These are phyloP conservation scores for Xerocomus brunneocitrinus DNA, from an alignment of 768 basidiomycete genomes.

Conservation along the genomic window DNA sequence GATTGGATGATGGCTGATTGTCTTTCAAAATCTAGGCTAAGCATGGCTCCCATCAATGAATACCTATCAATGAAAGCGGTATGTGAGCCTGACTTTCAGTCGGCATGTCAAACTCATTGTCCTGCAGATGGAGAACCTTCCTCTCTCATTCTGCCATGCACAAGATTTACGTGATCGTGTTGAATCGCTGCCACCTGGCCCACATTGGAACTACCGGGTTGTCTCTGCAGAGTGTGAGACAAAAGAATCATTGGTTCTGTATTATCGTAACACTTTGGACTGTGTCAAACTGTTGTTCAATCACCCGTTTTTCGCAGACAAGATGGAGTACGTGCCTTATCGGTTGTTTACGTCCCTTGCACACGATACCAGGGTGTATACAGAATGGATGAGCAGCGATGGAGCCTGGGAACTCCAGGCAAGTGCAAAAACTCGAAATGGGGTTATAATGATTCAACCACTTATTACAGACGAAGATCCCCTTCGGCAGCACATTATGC, in stretches of 20 bases:
- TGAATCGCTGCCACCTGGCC: background rate
- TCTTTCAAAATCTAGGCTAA: no score
- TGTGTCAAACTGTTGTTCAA: constrained; percentile 19
- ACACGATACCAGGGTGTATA: constrained; percentile 3
- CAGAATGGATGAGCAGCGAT: constrained; percentile 19
- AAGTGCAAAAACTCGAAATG: no score
- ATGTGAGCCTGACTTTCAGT: no score
- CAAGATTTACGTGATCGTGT: background rate
- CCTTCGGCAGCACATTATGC: background rate
- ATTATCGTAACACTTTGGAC: constrained; percentile 24
- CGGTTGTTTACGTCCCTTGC: background rate
- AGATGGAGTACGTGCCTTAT: constrained; percentile 6
- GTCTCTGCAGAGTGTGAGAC: constrained; percentile 9
- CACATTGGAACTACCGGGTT: constrained; percentile 16
- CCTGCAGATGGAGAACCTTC: background rate
- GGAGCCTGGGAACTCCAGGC: no score
- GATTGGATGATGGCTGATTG: no score
- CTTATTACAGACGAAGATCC: background rate
- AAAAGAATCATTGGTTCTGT: constrained; percentile 19
- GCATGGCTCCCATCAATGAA: no score
- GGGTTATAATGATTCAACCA: no score
- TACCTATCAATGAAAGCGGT: no score
- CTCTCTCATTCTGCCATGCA: background rate
- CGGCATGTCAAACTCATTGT: no score
- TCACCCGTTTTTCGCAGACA: constrained; percentile 17